Base-by-base conservation (phyloP, 768 basidiomycete species). In the Rhodotorula kratochvilovae region DNA sequence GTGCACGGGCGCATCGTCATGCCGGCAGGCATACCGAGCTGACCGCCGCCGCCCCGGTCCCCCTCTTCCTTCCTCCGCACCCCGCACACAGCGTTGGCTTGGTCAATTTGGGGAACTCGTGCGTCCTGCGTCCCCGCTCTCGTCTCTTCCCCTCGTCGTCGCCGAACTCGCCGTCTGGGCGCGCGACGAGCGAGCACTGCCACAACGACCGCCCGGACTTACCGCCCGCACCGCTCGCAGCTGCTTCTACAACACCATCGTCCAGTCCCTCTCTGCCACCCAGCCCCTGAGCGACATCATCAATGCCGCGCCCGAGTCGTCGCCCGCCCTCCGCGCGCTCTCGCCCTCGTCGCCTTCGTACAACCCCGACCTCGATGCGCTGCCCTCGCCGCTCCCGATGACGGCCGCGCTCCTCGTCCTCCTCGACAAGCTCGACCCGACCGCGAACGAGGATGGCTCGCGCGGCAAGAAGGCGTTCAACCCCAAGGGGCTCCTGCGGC, bases 201-300 rank as follows among this genome's bases (percentile, higher is more conserved):
- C 15, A 13, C 3, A 45, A 16, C 45, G 45, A 27, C 5, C 5
- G 27, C 19, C 48, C 25, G 25, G 23, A 50, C 48, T 50, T 25
- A 50, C 23, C 45, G 23, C 51, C 0, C 42, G 39, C 21, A 42
- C 19, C 13, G 21, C 12, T 27, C 29, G 27, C 73, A 95, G 92
- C 0, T 97, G 93, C 81, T 97, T 93, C 81, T 91, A 94, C 89
- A 97, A 95, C 81, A 92, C 91, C 43, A 91, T 92, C 42, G 82
- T 97, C 39, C 93, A 97, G 90, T 89, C 81, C 75, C 87, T 87
- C 36, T 78, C 79, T 58, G 77, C 79, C 27, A 76, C 76, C 10
- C 64, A 71, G 31, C 76, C 80, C 35, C 67, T 77, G 39, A 76
- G 72, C 60, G 77, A 74, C 21, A 71, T 75, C 66, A 70, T 75